Conservation (phyloP, 805 yeast genomes). For the Metschnikowia anglica region DNA sequence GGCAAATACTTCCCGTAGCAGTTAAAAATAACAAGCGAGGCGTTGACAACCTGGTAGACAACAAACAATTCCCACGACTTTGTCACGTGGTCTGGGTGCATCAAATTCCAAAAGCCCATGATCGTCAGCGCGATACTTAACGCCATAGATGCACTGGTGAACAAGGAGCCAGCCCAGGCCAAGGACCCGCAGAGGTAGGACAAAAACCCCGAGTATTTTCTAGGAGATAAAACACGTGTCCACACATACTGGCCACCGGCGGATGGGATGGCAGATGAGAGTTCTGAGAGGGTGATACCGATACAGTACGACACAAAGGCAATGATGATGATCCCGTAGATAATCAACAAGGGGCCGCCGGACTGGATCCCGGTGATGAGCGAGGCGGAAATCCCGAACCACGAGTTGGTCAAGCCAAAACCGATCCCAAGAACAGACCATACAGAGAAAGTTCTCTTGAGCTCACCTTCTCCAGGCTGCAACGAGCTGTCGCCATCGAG, state of each 20-base stretch:
- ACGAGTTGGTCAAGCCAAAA: constrained; percentile 43
- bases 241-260: constrained; percentile 47
- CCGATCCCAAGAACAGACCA: constrained; percentile 43
- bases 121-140: constrained; percentile 34
- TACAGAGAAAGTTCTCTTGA: constrained; percentile 38
- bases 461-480: constrained; percentile 21
- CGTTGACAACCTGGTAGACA: constrained; percentile 36
- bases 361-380: constrained; percentile 42
- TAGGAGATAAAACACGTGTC: constrained; percentile 41
- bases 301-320: constrained; percentile 36
- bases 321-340: constrained; percentile 42
- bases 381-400: constrained; percentile 44
- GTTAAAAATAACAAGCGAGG: constrained; percentile 34
- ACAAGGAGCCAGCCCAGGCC: constrained; percentile 44
- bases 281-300: constrained; percentile 40
- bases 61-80: constrained; percentile 40
- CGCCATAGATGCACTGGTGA: constrained; percentile 42
- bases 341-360: constrained; percentile 43
- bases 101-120: constrained; percentile 39
- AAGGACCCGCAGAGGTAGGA: constrained; percentile 42
- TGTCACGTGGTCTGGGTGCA: constrained; percentile 34
- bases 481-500: constrained; percentile 13
- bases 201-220: constrained; percentile 36
- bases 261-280: constrained; percentile 40
- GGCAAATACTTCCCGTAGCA: constrained; percentile 39